These are phyloP conservation scores for Eimeria tenella DNA, from an alignment of 169 alveolate genomes.

Conservation along the genomic window DNA sequence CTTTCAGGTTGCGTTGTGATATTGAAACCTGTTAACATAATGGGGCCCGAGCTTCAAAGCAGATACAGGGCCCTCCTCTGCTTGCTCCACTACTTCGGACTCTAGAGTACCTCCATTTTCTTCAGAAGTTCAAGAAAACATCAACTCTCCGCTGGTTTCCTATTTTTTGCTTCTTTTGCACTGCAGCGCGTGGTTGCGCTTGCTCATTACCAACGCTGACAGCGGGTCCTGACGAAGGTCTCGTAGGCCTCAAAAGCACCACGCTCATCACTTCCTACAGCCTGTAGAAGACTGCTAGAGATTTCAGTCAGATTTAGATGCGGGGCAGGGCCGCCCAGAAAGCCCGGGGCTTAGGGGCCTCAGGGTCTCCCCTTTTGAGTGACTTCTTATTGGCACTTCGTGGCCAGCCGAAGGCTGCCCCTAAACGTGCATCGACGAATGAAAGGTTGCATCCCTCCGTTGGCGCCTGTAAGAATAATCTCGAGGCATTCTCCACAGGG, in stretches of 20 bases:
- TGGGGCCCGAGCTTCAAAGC: no score
- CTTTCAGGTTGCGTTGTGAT: no score
- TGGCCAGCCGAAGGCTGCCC: neutral
- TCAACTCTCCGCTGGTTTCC: no score
- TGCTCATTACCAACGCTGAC: neutral
- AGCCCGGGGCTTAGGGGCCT: slow-evolving; percentile 23
- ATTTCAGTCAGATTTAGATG: neutral
- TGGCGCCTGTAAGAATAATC: no score
- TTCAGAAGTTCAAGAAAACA: no score
- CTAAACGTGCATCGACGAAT: no score
- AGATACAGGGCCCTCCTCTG: no score
- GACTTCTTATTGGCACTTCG: neutral
- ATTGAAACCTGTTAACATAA: no score
- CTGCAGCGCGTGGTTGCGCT: neutral
- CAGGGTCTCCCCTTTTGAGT: slow-evolving; percentile 15
- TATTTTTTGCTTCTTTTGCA: neutral
- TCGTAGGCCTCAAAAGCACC: neutral
- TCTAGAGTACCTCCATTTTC: no score
- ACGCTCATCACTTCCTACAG: neutral
- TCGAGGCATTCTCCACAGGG: neutral
- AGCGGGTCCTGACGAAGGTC: no score
- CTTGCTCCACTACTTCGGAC: no score
- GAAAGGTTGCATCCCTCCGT: no score
- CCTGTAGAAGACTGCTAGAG: neutral
- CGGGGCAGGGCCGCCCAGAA: slow-evolving; percentile 33